phyloP scores from a whole-genome alignment of 73 alveolate species.

The Paramecium octaurelia region DNA sequence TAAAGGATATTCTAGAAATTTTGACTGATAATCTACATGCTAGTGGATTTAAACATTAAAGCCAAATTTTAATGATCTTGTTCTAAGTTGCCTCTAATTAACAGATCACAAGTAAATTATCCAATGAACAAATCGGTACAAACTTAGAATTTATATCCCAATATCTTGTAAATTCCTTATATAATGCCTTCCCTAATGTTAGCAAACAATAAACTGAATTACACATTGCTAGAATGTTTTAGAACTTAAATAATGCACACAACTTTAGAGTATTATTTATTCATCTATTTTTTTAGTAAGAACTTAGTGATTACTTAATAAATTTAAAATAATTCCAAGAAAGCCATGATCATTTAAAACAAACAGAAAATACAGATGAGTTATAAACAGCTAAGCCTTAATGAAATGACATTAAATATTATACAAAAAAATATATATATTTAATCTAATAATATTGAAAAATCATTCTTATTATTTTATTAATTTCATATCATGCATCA shows the following conservation, averaged over 20 bases:
- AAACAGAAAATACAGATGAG: not conserved
- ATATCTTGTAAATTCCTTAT: not conserved
- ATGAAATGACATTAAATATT: not conserved
- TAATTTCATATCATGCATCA: not conserved
- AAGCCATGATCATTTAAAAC: not conserved
- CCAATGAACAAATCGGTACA: not conserved
- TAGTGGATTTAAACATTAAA: conserved; percentile 47
- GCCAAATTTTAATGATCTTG: not conserved
- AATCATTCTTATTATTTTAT: not conserved
- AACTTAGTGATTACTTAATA: conserved; percentile 14
- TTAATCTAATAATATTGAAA: not conserved
- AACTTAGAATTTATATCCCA: not conserved
- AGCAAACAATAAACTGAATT: conserved; percentile 9
- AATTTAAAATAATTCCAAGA: conserved; percentile 5
- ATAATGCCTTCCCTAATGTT: not conserved
- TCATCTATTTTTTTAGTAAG: not conserved
- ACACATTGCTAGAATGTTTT: conserved; percentile 15
- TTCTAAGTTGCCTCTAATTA: not conserved
- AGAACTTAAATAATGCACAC: not conserved
- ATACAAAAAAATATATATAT: not conserved
- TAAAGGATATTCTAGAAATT: conserved; percentile 69
- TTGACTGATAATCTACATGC: conserved; percentile 76
- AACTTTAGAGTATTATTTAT: conserved; percentile 3
- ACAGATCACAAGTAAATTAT: not conserved
- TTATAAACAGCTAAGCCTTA: not conserved